These are phyloP conservation scores for Aspergillus costaricaensis DNA, from an alignment of 2,329 filamentous ascomycete species.

Conservation along the genomic window DNA sequence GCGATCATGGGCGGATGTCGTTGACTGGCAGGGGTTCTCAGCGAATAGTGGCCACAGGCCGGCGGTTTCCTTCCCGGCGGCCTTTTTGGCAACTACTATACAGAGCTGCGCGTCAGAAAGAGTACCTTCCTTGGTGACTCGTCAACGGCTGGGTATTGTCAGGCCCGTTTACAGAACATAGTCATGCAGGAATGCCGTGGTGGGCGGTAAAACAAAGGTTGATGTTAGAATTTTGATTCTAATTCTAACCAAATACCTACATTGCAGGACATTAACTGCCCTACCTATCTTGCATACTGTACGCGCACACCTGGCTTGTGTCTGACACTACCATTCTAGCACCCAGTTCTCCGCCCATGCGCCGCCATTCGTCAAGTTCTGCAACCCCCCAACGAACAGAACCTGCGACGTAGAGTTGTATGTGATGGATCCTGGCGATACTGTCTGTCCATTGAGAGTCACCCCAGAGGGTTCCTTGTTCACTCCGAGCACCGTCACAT, in stretches of 20 bases:
- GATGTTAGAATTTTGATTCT: background rate
- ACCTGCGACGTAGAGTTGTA: conserved; percentile 53
- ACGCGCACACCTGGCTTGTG: background rate
- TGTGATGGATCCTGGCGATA: conserved; percentile 49
- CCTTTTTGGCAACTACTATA: background rate
- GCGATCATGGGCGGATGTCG: background rate
- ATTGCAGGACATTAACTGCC: background rate
- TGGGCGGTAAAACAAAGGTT: background rate
- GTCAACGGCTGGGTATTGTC: background rate
- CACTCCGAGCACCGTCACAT: conserved; percentile 65
- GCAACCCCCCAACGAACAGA: conserved; percentile 55
- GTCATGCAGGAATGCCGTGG: background rate
- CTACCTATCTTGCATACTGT: background rate
- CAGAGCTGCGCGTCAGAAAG: too few relatives aligned
- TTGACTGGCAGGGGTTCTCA: background rate
- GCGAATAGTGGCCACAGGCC: background rate
- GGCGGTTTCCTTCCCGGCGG: background rate
- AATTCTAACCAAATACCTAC: background rate
- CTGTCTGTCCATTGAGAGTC: conserved; percentile 51
- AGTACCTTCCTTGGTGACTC: background rate
- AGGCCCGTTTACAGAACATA: background rate
- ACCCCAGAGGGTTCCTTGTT: conserved; percentile 46
- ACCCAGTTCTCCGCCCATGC: conserved; percentile 63
- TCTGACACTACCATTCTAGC: conserved; percentile 52
- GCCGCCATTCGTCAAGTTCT: conserved; percentile 52